Base-by-base conservation (phyloP, 2,329 filamentous ascomycete genomes). In the Epicoccum sorghinum region DNA sequence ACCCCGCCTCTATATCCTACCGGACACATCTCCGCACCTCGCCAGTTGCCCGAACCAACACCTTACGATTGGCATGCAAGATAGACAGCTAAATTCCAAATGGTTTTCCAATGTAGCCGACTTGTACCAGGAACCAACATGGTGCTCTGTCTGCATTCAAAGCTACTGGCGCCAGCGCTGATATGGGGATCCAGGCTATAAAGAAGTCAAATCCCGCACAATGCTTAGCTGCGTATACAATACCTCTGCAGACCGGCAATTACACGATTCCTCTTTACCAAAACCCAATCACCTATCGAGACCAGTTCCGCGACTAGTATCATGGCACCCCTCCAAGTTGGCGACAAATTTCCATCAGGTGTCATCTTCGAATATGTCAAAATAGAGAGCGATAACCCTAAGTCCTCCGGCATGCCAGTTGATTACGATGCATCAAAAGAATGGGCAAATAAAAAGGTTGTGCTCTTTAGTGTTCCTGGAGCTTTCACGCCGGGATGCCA, bases 321-420 rank as follows among this genome's bases (percentile, higher is more conserved):
- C 7, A 51, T 45, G 33, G 27, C 24, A 36, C 27, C 40, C 7
- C 35, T 45, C 4, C 47, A 44, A n/a, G 25, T 35, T 18, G 47
- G 40, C 25, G 40, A 51, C 18, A 39, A 44, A 18, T 51, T 44
- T 8, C 18, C 40, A n/a, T 38, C 27, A 1, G 39, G 27, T n/a
- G 33, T 51, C 25, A 12, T 51, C 13, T 51, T 44, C 35, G 40
- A 39, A 14, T 38, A 37, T 14, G 24, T 51, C 47, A 44, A 44
- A 27, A 51, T 45, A 7, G 48, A 51, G 8, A 45, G 18, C 27
- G 35, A 51, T 8, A 39, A 35, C n/a, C 41, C 35, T n/a, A 44
- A 39, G 27, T 30, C 22, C 14, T 40, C 47, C 24, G 47, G 41
- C 13, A 51, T 44, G 47, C 39, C 47, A 13, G n/a, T 39, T 18